Percentiles rank a stretch among this genome's conserved stretches.
phyloP scores from a whole-genome alignment of 1,139 yeast species.

The Suzukiozyma palmioleophila region DNA sequence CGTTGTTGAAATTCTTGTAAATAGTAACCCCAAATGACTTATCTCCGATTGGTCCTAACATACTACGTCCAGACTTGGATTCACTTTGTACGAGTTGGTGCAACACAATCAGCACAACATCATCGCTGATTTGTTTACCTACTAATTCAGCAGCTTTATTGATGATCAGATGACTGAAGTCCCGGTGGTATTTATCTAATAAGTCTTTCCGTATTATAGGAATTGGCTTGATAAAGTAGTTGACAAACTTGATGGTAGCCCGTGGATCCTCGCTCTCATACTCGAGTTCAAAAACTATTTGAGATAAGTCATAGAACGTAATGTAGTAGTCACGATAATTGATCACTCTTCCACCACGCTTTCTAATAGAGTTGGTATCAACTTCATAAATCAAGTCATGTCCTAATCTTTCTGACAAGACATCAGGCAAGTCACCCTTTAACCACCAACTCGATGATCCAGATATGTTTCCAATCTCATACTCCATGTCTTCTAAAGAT shows the following conservation, averaged over 20 bases:
- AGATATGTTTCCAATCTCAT: conserved; percentile 29
- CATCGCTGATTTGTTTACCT: conserved; percentile 31
- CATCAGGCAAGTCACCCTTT: conserved; percentile 54
- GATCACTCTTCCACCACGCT: conserved; percentile 53
- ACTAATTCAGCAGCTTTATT: conserved; percentile 37
- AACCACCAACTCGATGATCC: conserved; percentile 62
- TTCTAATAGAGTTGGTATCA: conserved; percentile 52
- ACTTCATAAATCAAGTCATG: conserved; percentile 58
- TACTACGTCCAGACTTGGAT: conserved; percentile 8
- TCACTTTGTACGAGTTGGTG: conserved; percentile 5
- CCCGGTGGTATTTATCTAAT: conserved; percentile 47
- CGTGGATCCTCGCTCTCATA: conserved; percentile 57
- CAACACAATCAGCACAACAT: conserved; percentile 20
- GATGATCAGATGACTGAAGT: conserved; percentile 41
- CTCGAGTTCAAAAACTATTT: conserved; percentile 53
- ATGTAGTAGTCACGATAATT: conserved; percentile 66
- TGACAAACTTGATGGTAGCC: conserved; percentile 45
- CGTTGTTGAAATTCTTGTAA: conserved; percentile 43
- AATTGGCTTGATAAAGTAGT: conserved; percentile 35
- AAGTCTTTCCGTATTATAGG: conserved; percentile 47
- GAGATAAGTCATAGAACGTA: conserved; percentile 70
- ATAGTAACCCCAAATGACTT: conserved; percentile 72
- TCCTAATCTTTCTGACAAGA: conserved; percentile 39
- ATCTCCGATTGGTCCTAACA: conserved; percentile 58
- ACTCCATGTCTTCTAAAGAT: conserved; percentile 22